Base-by-base conservation (phyloP, 441 rosid genomes). In the Pelargonium cotyledonis region DNA sequence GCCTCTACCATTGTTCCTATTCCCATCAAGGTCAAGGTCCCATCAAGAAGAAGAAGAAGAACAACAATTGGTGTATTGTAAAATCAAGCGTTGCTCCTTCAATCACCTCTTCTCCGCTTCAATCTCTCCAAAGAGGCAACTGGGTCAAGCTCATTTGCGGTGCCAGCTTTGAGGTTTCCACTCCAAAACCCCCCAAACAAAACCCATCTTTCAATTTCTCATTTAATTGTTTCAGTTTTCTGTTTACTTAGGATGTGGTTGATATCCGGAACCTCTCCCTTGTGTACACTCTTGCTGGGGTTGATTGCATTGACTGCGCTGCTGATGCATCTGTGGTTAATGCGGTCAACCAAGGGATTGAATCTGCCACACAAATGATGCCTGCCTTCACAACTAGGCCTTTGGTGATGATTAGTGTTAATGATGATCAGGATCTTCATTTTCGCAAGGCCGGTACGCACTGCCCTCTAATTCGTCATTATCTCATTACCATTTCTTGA, bases 71-170 rank as follows among this genome's bases (percentile, higher is more conserved):
- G 74, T 43, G 73, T 61, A 80, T 79, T 46, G 63, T 83, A 15
- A 75, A 70, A 40, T 67, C 73, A 67, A 66, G 68, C 21, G 71
- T 82, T 71, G 66, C 82, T 72, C 78, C 85, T 73, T 80, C 85
- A 31, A 55, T 75, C 26, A 70, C 79, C 10, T 68, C 79, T 68
- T 58, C 87, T 60, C 91, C 91, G 0, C 76, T 63, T 9, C 75
- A 78, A 69, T 85, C 87, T 38, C 85, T 85, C 70, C 80, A 65
- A 63, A 76, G 69, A 21, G 87, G 91, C 19, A 83, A 79, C 81
- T 86, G 87, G 91, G 87, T 86, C 69, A 86, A 86, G 86, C 87
- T 86, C 70, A 86, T 86, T 41, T 86, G 91, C 61, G 91, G 89
- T 63, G 89, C 89, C 8, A 85, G 89, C 76, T 87, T 87, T 41